A percentile compares a stretch with the other conserved stretches of the same genome.
Conservation (phyloP, 192 early-diverging fungal genomes). For the Coemansia sp. region DNA sequence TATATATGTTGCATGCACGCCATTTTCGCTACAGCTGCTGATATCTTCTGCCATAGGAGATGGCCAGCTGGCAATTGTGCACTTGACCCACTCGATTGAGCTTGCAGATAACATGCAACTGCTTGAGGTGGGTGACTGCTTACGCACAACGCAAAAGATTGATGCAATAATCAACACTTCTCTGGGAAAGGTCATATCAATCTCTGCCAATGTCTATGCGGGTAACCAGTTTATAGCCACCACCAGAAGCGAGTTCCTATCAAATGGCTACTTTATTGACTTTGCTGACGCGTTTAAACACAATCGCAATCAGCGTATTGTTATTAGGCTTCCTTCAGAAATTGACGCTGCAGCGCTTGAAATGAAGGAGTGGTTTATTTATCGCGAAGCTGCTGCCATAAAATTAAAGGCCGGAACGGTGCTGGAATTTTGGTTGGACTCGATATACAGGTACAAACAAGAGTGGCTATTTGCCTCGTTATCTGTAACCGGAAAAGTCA, state of each 20-base stretch:
- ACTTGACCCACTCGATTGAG: constrained; percentile 79
- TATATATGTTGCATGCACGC: constrained; percentile 76
- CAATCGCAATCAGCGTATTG: constrained; percentile 61
- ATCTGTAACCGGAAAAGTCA: constrained; percentile 64
- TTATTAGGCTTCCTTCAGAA: constrained; percentile 60
- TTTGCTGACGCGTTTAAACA: constrained; percentile 72
- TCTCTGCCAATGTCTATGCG: neutral
- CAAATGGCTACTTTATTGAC: constrained; percentile 70
- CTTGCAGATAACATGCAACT: constrained; percentile 60
- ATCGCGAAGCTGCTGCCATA: neutral
- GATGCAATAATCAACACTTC: constrained; percentile 75
- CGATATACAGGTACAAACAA: constrained; percentile 61
- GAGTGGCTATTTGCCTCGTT: constrained; percentile 62
- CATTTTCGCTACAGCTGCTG: constrained; percentile 73
- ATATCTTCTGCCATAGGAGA: constrained; percentile 81
- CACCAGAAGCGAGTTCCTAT: constrained; percentile 73
- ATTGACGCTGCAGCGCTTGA: constrained; percentile 77
- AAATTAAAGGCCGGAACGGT: constrained; percentile 51
- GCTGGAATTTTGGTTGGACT: constrained; percentile 83
- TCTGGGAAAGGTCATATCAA: constrained; percentile 71
- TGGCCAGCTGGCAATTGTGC: constrained; percentile 81
- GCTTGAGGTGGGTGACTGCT: constrained; percentile 67
- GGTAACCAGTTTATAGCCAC: neutral
- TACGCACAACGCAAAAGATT: constrained; percentile 68
- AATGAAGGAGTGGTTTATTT: constrained; percentile 80